A percentile compares a stretch with the other conserved stretches of the same genome.
Evolutionary conservation across 139 green algal genomes (phyloP).

Genomic region (Ulvella scutata): DNA sequence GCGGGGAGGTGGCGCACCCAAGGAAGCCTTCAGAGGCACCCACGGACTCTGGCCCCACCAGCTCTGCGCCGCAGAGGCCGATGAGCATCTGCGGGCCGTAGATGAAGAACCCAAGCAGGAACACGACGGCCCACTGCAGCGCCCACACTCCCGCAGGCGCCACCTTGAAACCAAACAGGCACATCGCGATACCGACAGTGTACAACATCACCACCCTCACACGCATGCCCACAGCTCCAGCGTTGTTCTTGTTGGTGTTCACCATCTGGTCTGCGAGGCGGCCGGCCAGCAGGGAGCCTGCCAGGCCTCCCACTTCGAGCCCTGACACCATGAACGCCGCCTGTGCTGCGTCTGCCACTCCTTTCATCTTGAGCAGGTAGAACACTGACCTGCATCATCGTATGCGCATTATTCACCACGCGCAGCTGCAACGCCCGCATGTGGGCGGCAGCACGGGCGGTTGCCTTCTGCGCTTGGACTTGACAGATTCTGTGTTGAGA

Average conservation of each 20-base stretch:
- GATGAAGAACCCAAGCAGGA: conserved; percentile 94
- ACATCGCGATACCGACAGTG: conserved; percentile 61
- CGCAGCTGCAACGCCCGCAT: too few species aligned
- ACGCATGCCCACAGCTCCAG: conserved; percentile 76
- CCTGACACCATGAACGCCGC: conserved; percentile 74
- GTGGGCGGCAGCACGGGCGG: too few species aligned
- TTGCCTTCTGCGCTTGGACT: too few species aligned
- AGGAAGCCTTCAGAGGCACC: conserved; percentile 88
- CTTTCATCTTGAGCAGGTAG: conserved; percentile 87
- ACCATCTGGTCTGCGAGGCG: conserved; percentile 61
- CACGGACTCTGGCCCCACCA: conserved; percentile 72
- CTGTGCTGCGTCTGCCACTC: conserved; percentile 55
- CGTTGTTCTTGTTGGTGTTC: conserved; percentile 22
- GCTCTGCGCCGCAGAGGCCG: conserved; percentile 87
- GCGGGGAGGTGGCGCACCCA: conserved; percentile 77
- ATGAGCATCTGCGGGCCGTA: conserved; percentile 79
- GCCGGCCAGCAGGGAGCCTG: conserved; percentile 77
- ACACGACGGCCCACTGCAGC: conserved; percentile 77
- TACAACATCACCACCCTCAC: conserved; percentile 91
- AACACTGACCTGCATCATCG: conserved; percentile 80
- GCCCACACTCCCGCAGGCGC: conserved; percentile 36
- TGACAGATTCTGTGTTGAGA: too few species aligned
- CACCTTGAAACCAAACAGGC: conserved; percentile 51
- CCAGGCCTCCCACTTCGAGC: conserved; percentile 88
- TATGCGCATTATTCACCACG: too few species aligned